Evolutionary conservation across 2,329 filamentous ascomycete species (phyloP).

Genomic region (Cytospora leucostoma): DNA sequence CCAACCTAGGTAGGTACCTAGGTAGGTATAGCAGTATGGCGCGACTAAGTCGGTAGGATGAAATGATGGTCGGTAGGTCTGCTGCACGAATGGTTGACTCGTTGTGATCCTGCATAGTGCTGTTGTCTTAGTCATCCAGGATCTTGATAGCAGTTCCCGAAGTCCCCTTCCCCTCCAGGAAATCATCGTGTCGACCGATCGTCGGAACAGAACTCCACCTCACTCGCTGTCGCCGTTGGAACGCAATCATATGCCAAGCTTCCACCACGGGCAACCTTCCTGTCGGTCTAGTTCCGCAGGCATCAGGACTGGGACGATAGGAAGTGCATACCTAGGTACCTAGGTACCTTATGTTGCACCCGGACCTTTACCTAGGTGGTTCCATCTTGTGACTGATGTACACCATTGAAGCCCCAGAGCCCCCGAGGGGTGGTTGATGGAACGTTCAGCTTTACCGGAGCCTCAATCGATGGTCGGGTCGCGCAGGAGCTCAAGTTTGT

Average conservation of each 20-base stretch:
- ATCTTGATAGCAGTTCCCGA: background rate
- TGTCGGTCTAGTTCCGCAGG: conserved; percentile 1
- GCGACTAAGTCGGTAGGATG: no score
- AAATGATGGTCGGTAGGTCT: no score
- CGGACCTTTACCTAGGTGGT: background rate
- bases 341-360: background rate
- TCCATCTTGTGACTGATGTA: no score
- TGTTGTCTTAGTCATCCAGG: background rate
- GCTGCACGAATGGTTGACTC: background rate
- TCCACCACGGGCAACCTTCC: background rate
- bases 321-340: background rate
- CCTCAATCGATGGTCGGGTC: no score
- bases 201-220: background rate
- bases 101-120: background rate
- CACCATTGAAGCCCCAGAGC: no score
- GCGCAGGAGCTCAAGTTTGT: background rate
- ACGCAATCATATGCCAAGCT: background rate
- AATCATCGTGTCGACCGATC: background rate
- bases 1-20: no score
- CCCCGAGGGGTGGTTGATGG: no score
- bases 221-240: background rate
- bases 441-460: no score
- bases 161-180: no score
- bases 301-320: background rate
- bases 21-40: no score